These are phyloP conservation scores for Diaporthe longicolla DNA, from an alignment of 2,329 filamentous ascomycete species.

Conservation along the genomic window DNA sequence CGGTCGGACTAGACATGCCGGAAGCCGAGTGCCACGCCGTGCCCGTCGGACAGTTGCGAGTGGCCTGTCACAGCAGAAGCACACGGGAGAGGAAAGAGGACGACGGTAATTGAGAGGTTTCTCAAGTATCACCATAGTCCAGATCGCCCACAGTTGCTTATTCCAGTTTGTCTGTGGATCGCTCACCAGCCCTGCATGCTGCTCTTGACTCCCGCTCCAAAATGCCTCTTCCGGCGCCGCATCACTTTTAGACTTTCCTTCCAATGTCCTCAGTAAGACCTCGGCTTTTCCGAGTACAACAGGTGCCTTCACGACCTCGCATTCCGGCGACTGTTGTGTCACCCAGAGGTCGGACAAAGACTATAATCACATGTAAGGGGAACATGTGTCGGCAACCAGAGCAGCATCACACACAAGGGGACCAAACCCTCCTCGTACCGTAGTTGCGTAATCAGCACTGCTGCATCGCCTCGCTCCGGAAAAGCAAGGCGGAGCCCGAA, in stretches of 20 bases:
- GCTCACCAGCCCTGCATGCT: neutral
- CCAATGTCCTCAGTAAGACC: neutral
- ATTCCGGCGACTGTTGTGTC: neutral
- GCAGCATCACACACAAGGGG: neutral
- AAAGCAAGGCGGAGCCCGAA: neutral
- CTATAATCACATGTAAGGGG: neutral
- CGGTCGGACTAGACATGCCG: neutral
- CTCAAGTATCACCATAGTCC: neutral
- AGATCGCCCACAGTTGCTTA: neutral
- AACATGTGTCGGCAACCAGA: neutral
- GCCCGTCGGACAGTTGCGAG: conserved; percentile 8
- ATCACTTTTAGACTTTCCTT: neutral
- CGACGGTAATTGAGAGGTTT: too few relatives aligned
- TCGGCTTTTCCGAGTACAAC: neutral
- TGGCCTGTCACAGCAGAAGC: neutral
- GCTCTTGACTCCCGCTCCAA: neutral
- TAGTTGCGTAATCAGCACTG: neutral
- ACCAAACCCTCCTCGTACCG: neutral
- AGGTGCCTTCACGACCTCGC: neutral
- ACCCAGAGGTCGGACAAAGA: neutral
- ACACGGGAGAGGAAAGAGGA: neutral
- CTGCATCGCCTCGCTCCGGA: conserved; percentile 14
- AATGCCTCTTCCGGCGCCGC: neutral
- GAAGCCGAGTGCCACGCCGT: conserved; percentile 4
- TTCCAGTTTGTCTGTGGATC: neutral